Evolutionary conservation across 169 alveolate genomes (phyloP), one percentile per base, ranked within the genome.

Genomic region (Cryptosporidium viatorum): DNA sequence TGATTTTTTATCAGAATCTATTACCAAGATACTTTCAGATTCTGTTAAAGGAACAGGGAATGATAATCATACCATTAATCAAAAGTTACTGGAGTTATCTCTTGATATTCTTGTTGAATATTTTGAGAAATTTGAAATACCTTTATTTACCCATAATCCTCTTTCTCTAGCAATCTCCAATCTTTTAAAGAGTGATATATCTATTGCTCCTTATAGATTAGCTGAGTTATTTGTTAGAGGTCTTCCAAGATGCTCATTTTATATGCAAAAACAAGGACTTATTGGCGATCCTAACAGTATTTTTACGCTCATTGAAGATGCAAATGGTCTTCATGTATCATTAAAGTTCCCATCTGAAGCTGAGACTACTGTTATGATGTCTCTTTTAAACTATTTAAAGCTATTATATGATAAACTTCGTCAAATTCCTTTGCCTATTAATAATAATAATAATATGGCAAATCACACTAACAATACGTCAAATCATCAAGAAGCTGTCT

Each of bases 191-290:
- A 65, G 58, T 5, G 74, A 80, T 41, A 21, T 80, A 9, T 62
- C 16, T 45, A 43, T 80, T 62, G 89, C 89, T 65, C 89, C 89
- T 16, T 80, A 80, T 80, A 80, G 69, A 80, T 39, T 80, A 9
- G 89, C 89, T 37, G 89, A 80, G 51, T 65, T 80, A 26, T 80
- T 80, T 43, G 89, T 80, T n/a, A 80, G 75, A 62, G 89, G 89
- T 6, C 75, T 80, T 62, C 89, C 89, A 26, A 59, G 89, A 62
- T 80, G 89, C 48, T 80, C 89, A 0, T 43, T 29, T 80, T 80
- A 80, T 62, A 80, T 80, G 89, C 89, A 80, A 29, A 80, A 80
- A 18, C 89, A 59, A 62, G 89, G 89, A 41, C 26, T 35, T 18
- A 31, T 73, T 31, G 71, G 68, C 3, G 86, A 73, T 37, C 23